Evolutionary conservation across 768 basidiomycete genomes (phyloP).

Genomic region (Chalciporus chontae): DNA sequence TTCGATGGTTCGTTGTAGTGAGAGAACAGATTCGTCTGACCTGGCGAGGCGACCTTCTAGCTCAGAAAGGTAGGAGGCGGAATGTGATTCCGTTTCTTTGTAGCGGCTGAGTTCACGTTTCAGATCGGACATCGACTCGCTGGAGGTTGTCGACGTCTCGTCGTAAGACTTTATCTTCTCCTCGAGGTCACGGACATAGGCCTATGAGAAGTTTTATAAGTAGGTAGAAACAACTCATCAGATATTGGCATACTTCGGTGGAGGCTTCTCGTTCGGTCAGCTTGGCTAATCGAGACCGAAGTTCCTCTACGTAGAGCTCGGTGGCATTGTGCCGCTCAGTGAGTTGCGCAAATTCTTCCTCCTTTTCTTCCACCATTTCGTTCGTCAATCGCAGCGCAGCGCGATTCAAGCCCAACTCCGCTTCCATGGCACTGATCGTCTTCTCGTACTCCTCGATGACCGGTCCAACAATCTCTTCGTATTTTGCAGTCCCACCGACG

Average conservation of each 20-base stretch:
- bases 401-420: conserved; percentile 81
- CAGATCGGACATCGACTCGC: conserved; percentile 77
- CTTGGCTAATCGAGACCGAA: conserved; percentile 75
- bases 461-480: conserved; percentile 92
- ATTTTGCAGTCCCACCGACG: conserved; percentile 67
- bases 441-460: conserved; percentile 99
- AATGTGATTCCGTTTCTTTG: conserved; percentile 71
- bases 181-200: conserved; percentile 91
- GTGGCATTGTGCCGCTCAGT: conserved; percentile 71
- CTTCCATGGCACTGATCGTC: conserved; percentile 92
- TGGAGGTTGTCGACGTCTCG: conserved; percentile 72
- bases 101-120: conserved; percentile 77
- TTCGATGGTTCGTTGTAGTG: conserved; percentile 69
- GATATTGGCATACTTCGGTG: conserved; percentile 65
- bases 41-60: conserved; percentile 78
- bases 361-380: conserved; percentile 90
- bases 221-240: not conserved
- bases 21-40: conserved; percentile 73
- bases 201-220: conserved; percentile 42
- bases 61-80: conserved; percentile 78
- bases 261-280: conserved; percentile 85
- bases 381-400: conserved; percentile 89
- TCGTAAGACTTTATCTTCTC: conserved; percentile 84
- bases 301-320: conserved; percentile 84
- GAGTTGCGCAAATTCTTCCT: conserved; percentile 67